phyloP scores from a whole-genome alignment of 495 filamentous ascomycete species.

The Neurospora cerealis region DNA sequence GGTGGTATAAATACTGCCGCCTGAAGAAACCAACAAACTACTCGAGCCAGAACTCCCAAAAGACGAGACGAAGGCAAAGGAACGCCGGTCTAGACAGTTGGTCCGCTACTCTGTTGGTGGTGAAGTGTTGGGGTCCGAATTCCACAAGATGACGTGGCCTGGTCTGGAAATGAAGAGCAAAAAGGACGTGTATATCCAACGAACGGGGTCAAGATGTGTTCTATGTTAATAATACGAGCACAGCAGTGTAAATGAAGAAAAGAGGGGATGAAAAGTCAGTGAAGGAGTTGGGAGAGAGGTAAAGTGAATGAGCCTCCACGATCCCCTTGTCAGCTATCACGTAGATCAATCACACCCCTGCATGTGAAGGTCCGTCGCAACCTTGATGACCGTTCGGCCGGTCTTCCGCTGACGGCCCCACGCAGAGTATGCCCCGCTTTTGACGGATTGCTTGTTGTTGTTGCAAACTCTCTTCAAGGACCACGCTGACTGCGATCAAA shows the following conservation, averaged over 20 bases:
- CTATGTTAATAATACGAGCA: too few species aligned
- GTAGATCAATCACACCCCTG: background rate
- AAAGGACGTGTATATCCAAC: too few species aligned
- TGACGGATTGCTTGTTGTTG: background rate
- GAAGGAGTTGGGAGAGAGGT: background rate
- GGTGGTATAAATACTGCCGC: background rate
- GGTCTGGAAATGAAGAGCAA: too few species aligned
- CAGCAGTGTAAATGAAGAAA: background rate
- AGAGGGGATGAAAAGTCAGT: background rate
- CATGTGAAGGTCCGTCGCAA: background rate
- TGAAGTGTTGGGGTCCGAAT: background rate
- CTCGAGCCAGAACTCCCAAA: background rate
- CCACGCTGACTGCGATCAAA: too few species aligned
- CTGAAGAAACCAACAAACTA: background rate
- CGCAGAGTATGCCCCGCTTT: background rate
- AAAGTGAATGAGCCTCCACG: background rate
- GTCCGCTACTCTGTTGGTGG: background rate
- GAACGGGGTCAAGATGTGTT: too few species aligned
- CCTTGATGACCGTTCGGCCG: too few species aligned
- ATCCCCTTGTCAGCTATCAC: background rate
- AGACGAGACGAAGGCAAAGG: background rate
- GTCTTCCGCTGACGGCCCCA: background rate
- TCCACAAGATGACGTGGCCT: background rate
- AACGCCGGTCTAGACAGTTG: background rate
- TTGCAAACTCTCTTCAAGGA: too few species aligned